Evolutionary conservation across 805 yeast species (phyloP).

Genomic region (Yamadazyma akitaensis): DNA sequence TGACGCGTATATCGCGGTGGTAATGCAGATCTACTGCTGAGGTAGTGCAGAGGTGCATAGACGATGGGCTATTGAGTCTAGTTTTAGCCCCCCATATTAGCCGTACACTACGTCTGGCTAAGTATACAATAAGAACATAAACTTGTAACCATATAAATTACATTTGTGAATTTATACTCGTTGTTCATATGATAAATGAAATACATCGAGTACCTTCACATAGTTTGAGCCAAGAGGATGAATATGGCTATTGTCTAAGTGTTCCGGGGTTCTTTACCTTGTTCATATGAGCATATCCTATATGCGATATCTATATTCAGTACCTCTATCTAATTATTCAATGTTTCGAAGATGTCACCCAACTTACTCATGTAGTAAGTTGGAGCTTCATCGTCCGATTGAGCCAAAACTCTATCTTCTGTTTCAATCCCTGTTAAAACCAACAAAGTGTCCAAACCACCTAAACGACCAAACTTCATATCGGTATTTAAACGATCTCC

Average conservation of each 20-base stretch:
- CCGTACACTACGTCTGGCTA: too few species aligned
- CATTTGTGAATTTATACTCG: too few species aligned
- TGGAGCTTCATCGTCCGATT: conserved; percentile 48
- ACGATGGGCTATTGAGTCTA: neutral
- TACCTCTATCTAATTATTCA: neutral
- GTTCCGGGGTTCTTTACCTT: too few species aligned
- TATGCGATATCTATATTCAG: neutral
- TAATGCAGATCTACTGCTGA: neutral
- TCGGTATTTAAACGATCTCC: conserved; percentile 96
- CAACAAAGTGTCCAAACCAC: conserved; percentile 81
- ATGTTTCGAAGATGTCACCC: conserved; percentile 70
- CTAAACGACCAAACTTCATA: conserved; percentile 84
- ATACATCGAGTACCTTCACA: too few species aligned
- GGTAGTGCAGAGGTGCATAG: neutral
- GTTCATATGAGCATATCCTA: too few species aligned
- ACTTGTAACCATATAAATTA: too few species aligned
- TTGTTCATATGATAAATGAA: too few species aligned
- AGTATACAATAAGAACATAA: too few species aligned
- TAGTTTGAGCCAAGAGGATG: too few species aligned
- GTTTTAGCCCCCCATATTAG: too few species aligned
- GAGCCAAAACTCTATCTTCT: conserved; percentile 52
- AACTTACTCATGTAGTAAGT: conserved; percentile 65
- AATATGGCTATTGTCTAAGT: too few species aligned
- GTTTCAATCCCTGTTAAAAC: conserved; percentile 92
- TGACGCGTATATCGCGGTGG: neutral